Evolutionary conservation across 148 eudicot genomes (phyloP), one percentile per base, ranked within the genome.

Genomic region (Rhododendron henanense): DNA sequence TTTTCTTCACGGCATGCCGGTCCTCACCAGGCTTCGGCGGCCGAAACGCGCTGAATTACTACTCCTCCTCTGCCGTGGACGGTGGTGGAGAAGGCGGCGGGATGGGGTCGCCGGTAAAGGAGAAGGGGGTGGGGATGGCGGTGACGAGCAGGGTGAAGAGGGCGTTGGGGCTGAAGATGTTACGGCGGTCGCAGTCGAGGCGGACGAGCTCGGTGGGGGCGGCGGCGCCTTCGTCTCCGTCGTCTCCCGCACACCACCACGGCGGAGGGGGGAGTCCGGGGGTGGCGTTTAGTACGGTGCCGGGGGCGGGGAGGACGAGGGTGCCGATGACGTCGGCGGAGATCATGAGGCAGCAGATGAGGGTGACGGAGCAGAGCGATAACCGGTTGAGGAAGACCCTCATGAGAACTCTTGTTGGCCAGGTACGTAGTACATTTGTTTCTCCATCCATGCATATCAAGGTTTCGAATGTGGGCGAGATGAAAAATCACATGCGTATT

Each of bases 271-370:
- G 91, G 23, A 89, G 92, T 84, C 92, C 94, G 0, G 87, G 89
- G 67, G 9, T 83, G 37, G 79, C 91, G 1, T 91, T 91, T 67
- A 67, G 74, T 25, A 88, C 93, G 6, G 89, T 91, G 77, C 90
- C 95, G 1, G 82, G 63, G 61, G 82, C 84, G 78, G 25, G 86
- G 65, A 86, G 86, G 69, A 67, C 75, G 35, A 88, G 90, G 85
- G 75, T 94, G 84, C 99, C 99, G n/a, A 50, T 93, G 87, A 97
- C 98, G 4, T 91, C 98, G 6, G 99, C 99, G 0, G 99, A 97
- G 91, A 97, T 97, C 78, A 97, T 97, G 99, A 90, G 99, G 92
- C 87, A 91, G 87, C 99, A 97, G 79, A 97, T 97, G 99, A 92
- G 90, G 94, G 96, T 97, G 82, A 92, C 99, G 21, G 99, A 97